Base-by-base conservation (phyloP, 2,329 filamentous ascomycete species). In the Phyllosticta capitalensis region DNA sequence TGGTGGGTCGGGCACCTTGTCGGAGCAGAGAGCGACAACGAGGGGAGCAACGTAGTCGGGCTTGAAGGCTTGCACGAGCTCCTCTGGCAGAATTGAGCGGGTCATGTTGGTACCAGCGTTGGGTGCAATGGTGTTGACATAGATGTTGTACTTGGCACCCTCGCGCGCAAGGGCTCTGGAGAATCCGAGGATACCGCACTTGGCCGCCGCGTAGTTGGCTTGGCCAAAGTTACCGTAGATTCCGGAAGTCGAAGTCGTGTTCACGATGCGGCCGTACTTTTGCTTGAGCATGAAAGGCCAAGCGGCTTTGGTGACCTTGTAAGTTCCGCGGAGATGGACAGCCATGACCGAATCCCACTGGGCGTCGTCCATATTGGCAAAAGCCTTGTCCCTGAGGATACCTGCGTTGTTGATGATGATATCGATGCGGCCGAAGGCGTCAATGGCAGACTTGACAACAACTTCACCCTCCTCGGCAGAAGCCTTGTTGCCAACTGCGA, bases 161-260 rank as follows among this genome's bases (percentile, higher is more conserved):
- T 99, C 94, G 55, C 94, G 82, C 56, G 94, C 94, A 59, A 99
- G 83, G 55, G 94, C 90, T 67, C 91, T 89, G 49, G 92, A 96
- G 80, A 99, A 90, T 63, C 94, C 94, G 50, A 99, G 86, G 65
- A 99, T 97, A 76, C 90, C 94, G 66, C 64, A 72, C 65, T 74
- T 75, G 49, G 76, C 71, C 53, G 92, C 90, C 63, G 94, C 83
- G 75, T 99, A 99, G 82, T 99, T 99, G 69, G 92, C 90, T 77
- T 99, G 94, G 64, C 94, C 94, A 73, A 99, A 99, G 83, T 96
- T 99, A 67, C 94, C 94, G 73, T 99, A 99, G 75, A 99, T 95
- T 76, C 94, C 94, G 67, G 89, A 95, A 54, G 94, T 97, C 38
- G 90, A 95, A 49, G 94, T 94, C 54, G 94, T 99, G 82, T 99